phyloP scores from a whole-genome alignment of 2,329 filamentous ascomycete species.

The Alternaria triticina region DNA sequence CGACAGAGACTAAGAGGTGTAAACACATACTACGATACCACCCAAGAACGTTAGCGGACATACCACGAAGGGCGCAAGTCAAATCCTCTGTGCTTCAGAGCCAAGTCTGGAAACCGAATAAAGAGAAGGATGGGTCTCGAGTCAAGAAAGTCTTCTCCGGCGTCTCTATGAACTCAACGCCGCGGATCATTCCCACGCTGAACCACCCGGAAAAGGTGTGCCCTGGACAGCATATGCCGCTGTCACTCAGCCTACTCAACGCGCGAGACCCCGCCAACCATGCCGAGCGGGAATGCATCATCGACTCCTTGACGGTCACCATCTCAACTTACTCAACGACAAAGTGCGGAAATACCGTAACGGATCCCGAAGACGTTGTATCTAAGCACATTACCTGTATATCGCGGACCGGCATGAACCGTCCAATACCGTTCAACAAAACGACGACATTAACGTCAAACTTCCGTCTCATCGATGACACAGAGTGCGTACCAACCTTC shows the following conservation, averaged over 20 bases:
- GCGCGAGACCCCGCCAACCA: conserved; percentile 26
- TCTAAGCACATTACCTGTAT: conserved; percentile 43
- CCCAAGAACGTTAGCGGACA: conserved; percentile 20
- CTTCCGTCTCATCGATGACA: conserved; percentile 43
- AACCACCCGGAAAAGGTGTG: conserved; percentile 35
- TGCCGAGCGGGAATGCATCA: conserved; percentile 25
- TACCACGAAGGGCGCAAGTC: conserved; percentile 24
- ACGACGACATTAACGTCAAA: conserved; percentile 31
- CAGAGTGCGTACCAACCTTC: conserved; percentile 44
- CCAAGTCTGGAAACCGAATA: conserved; percentile 36
- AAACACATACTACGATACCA: conserved; percentile 37
- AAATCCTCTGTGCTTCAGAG: conserved; percentile 34
- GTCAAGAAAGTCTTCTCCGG: conserved; percentile 33
- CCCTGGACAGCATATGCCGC: conserved; percentile 42
- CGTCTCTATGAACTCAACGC: conserved; percentile 17
- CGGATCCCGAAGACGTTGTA: conserved; percentile 37
- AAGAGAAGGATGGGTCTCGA: conserved; percentile 17
- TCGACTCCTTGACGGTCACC: conserved; percentile 37
- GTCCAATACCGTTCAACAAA: conserved; percentile 26
- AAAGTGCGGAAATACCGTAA: conserved; percentile 34
- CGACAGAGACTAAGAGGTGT: conserved; percentile 21
- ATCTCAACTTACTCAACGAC: conserved; percentile 42
- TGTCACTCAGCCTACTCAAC: conserved; percentile 34
- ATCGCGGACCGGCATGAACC: conserved; percentile 31
- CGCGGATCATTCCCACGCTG: conserved; percentile 41